Percentiles rank a stretch among this genome's conserved stretches.
Conservation (phyloP, 2,329 filamentous ascomycete species). For the Trichophyton simii region DNA sequence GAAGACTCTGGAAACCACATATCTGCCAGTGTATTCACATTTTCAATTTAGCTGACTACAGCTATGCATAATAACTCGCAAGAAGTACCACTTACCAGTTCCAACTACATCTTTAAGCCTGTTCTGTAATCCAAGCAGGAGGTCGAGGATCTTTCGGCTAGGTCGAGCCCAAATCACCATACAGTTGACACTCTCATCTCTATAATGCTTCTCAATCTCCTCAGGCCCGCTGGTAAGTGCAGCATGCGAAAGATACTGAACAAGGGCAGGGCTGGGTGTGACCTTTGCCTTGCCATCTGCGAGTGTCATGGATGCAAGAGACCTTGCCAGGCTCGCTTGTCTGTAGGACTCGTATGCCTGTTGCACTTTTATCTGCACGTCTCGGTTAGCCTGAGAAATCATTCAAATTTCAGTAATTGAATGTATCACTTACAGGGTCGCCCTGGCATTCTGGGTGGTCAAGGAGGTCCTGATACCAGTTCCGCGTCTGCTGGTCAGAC, state of each 20-base stretch:
- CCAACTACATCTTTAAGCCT: constrained; percentile 3
- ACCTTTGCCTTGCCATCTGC: constrained; percentile 3
- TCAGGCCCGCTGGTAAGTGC: background rate
- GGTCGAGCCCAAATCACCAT: constrained; percentile 10
- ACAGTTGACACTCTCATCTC: constrained; percentile 4
- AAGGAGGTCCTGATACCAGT: constrained; percentile 9
- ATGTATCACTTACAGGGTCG: constrained; percentile 4
- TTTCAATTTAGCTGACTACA: background rate
- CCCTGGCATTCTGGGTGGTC: constrained; percentile 9
- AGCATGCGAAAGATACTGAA: constrained; percentile 2
- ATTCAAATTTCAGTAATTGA: background rate
- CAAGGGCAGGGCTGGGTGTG: constrained; percentile 6
- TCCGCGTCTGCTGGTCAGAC: constrained; percentile 3
- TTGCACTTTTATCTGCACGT: constrained; percentile 4
- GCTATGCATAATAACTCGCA: background rate
- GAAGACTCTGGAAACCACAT: constrained; percentile 9
- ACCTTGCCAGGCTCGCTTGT: constrained; percentile 4
- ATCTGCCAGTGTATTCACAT: background rate
- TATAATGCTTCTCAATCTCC: background rate
- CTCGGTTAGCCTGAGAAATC: background rate
- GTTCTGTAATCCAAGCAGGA: constrained; percentile 5
- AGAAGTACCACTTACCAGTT: background rate
- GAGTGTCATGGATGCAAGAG: background rate
- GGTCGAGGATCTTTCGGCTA: constrained; percentile 2
- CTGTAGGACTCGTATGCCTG: constrained; percentile 8